phyloP scores from a whole-genome alignment of 2,329 filamentous ascomycete species.

The Talaromyces islandicus region DNA sequence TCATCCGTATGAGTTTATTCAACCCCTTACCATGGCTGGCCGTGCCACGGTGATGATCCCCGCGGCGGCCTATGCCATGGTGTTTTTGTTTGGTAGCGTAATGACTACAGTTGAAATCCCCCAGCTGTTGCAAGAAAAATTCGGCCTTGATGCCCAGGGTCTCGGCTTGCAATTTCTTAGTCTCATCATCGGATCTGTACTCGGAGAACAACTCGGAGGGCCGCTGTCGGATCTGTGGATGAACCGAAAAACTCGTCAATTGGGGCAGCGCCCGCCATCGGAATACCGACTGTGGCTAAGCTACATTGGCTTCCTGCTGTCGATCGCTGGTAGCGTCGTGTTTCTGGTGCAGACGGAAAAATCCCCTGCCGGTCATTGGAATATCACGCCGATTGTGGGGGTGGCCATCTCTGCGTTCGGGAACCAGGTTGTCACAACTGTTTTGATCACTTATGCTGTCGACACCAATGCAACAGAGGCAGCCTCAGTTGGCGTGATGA shows the following conservation, averaged over 20 bases:
- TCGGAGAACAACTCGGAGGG: conserved; percentile 56
- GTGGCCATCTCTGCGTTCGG: conserved; percentile 49
- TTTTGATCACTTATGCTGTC: conserved; percentile 48
- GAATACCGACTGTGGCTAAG: conserved; percentile 11
- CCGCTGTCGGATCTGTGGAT: conserved; percentile 48
- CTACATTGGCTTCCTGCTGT: conserved; percentile 9
- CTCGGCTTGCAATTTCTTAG: conserved; percentile 55
- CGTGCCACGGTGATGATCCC: conserved; percentile 47
- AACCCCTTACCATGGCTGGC: conserved; percentile 43
- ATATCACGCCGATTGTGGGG: conserved; percentile 52
- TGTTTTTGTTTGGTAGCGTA: conserved; percentile 51
- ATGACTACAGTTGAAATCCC: conserved; percentile 55
- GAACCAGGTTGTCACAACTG: conserved; percentile 58
- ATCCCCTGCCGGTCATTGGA: conserved; percentile 42
- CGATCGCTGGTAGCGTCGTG: conserved; percentile 49
- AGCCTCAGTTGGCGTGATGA: conserved; percentile 19
- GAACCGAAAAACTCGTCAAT: conserved; percentile 49
- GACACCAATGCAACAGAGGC: conserved; percentile 20
- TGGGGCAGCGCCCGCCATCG: conserved; percentile 24
- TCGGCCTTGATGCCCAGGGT: conserved; percentile 52
- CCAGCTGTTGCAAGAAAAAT: conserved; percentile 51
- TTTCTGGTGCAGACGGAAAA: conserved; percentile 50
- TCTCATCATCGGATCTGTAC: conserved; percentile 52
- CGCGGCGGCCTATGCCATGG: conserved; percentile 49
- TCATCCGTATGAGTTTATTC: conserved; percentile 45